Evolutionary conservation across 106 monocot genomes (phyloP).

Genomic region (Allium sativum): DNA sequence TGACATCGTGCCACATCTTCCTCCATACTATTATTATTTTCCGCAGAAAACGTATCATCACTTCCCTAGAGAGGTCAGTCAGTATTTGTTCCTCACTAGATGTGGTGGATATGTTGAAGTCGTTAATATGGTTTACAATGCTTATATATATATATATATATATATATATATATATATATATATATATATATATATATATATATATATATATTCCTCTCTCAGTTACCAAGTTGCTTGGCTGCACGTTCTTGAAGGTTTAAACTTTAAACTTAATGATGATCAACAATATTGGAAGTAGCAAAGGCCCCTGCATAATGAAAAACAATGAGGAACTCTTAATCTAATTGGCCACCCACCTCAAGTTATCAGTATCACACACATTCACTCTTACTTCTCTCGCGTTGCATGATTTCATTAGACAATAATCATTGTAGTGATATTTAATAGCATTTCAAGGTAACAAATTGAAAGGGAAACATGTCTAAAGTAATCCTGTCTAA

Average conservation of each 20-base stretch:
- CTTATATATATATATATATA: background rate
- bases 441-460: too few species aligned
- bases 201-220: too few species aligned
- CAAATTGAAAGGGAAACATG: too few species aligned
- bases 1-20: constrained; percentile 91
- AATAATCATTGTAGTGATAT: too few species aligned
- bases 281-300: too few species aligned
- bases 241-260: background rate
- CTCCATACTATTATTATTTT: constrained; percentile 77
- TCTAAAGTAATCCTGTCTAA: too few species aligned
- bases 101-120: too few species aligned
- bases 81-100: background rate
- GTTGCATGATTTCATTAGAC: background rate
- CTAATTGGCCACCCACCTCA: too few species aligned
- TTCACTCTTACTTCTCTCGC: background rate
- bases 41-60: constrained; percentile 94
- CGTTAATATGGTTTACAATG: too few species aligned
- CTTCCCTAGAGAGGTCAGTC: constrained; percentile 80
- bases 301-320: too few species aligned
- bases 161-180: background rate
- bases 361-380: too few species aligned
- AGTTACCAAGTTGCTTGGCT: background rate
- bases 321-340: too few species aligned
- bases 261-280: background rate
- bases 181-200: background rate